Evolutionary conservation across 768 basidiomycete genomes (phyloP).

Genomic region (Kwoniella sp.): DNA sequence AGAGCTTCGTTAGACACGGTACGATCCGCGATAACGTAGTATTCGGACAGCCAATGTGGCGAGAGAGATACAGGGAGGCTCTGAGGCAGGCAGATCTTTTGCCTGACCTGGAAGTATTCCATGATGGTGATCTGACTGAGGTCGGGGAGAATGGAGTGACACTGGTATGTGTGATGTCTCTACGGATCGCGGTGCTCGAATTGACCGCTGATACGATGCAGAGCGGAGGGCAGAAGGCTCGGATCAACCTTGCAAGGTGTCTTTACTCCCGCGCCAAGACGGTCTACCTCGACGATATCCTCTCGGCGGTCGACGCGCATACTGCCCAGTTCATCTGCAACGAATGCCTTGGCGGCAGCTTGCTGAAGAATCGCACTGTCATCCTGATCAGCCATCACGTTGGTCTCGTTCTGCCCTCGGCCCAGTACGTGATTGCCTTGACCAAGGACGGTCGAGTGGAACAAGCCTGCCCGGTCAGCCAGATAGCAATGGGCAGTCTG

Average conservation of each 20-base stretch:
- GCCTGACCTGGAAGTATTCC: slow-evolving; percentile 39
- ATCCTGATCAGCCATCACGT: slow-evolving; percentile 50
- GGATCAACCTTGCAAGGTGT: slow-evolving; percentile 46
- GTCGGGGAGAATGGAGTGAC: slow-evolving; percentile 47
- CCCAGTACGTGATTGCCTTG: slow-evolving; percentile 33
- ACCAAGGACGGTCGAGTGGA: slow-evolving; percentile 20
- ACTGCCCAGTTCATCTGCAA: slow-evolving; percentile 42
- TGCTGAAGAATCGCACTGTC: slow-evolving; percentile 37
- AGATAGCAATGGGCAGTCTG: slow-evolving; percentile 2
- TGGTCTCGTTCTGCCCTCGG: slow-evolving; percentile 37
- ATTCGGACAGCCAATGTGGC: slow-evolving; percentile 46
- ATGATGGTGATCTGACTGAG: slow-evolving; percentile 45
- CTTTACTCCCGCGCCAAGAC: slow-evolving; percentile 47
- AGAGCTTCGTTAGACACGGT: slow-evolving; percentile 43
- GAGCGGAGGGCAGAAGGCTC: slow-evolving; percentile 42
- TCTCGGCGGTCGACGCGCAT: slow-evolving; percentile 49
- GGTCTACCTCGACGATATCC: slow-evolving; percentile 43
- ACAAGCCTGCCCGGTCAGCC: slow-evolving; percentile 25
- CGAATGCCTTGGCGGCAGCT: slow-evolving; percentile 36
- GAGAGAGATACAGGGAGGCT: slow-evolving; percentile 34
- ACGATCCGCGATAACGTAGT: slow-evolving; percentile 56
- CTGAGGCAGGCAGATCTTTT: slow-evolving; percentile 35
- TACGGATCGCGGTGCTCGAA: not conserved
- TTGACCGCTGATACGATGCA: not conserved
- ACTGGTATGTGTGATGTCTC: slow-evolving; percentile 17